Evolutionary conservation across 148 eudicot genomes (phyloP).

Genomic region (Pouteria glomerata): DNA sequence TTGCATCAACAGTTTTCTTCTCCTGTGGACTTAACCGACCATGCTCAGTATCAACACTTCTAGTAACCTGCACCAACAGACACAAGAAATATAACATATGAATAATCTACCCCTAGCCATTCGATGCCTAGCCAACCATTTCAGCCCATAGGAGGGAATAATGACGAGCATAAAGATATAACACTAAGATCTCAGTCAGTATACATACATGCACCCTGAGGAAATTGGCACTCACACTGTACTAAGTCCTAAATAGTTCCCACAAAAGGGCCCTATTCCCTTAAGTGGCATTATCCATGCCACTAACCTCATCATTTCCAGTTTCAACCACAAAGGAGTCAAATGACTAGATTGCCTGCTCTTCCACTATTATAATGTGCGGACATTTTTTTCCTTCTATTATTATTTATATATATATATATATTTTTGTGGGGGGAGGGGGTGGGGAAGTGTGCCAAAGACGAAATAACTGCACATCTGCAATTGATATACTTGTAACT

Average conservation of each 20-base stretch:
- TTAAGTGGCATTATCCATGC: neutral
- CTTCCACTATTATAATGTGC: neutral
- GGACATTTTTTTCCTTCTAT: too few species aligned
- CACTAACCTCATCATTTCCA: neutral
- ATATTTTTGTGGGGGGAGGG: too few species aligned
- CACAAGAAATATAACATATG: neutral
- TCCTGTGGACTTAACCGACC: conserved; percentile 90
- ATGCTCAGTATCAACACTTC: conserved; percentile 82
- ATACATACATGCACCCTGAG: neutral
- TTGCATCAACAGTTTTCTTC: conserved; percentile 77
- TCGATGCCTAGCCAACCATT: neutral
- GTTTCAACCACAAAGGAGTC: neutral
- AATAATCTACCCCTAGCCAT: neutral
- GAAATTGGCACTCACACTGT: neutral
- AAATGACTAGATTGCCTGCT: neutral
- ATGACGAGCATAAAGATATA: neutral
- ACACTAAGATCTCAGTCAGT: neutral
- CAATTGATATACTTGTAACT: neutral
- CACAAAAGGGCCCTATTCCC: neutral
- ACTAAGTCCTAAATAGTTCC: neutral
- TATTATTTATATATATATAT: too few species aligned
- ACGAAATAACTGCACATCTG: too few species aligned
- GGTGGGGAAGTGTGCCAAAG: too few species aligned
- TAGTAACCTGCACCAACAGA: conserved; percentile 62
- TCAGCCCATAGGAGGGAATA: neutral